Percentiles rank a stretch among this genome's conserved stretches.
Evolutionary conservation across 805 yeast species (phyloP).

Genomic region (Metschnikowia hibisci): DNA sequence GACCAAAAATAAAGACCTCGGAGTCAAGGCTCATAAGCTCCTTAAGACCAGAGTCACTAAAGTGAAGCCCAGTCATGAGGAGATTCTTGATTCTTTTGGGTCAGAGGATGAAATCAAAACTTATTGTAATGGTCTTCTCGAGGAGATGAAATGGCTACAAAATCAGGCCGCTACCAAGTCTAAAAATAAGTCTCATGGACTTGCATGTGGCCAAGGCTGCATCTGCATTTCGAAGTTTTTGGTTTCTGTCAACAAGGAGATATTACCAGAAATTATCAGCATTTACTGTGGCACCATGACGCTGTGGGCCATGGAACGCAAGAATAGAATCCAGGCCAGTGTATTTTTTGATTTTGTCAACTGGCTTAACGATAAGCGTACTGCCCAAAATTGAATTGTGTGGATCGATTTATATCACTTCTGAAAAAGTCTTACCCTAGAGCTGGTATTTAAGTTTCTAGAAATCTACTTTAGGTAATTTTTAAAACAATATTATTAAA

Average conservation of each 20-base stretch:
- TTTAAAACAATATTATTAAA: background rate
- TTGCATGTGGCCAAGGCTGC: constrained; percentile 64
- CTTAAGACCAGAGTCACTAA: constrained; percentile 60
- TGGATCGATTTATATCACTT: background rate
- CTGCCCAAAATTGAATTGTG: background rate
- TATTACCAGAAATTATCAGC: constrained; percentile 46
- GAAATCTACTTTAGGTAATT: background rate
- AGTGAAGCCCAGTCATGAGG: constrained; percentile 29
- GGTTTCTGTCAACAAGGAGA: constrained; percentile 28
- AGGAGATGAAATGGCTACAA: constrained; percentile 42
- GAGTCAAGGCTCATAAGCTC: constrained; percentile 71
- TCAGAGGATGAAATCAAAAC: constrained; percentile 15
- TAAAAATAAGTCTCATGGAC: constrained; percentile 45
- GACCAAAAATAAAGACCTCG: constrained; percentile 67
- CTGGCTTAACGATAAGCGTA: constrained; percentile 47
- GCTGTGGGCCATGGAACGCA: constrained; percentile 52
- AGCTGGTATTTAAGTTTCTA: background rate
- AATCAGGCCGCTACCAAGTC: constrained; percentile 38
- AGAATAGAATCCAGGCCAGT: constrained; percentile 48
- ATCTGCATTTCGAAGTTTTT: constrained; percentile 62
- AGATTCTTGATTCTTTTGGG: constrained; percentile 16
- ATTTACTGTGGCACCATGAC: constrained; percentile 55
- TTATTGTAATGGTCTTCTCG: constrained; percentile 22
- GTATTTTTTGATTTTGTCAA: constrained; percentile 76
- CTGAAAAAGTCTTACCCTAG: too few relatives aligned